Evolutionary conservation across 1,284 basidiomycete genomes (phyloP).

Genomic region (Testicularia cyperi): DNA sequence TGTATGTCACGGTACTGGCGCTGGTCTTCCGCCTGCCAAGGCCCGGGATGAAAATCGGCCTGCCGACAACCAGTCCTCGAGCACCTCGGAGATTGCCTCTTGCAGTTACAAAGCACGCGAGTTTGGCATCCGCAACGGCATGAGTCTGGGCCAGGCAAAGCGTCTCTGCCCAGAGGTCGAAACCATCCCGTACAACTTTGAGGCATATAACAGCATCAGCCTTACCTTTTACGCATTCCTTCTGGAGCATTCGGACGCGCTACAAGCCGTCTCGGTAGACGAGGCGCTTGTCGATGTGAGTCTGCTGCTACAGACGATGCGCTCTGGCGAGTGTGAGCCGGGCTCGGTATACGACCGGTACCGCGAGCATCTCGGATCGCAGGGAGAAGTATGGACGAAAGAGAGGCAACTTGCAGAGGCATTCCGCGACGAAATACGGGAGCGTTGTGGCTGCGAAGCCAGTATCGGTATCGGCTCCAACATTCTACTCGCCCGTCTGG

Average conservation of each 20-base stretch:
- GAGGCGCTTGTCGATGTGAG: slow-evolving; percentile 91
- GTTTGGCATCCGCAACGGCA: slow-evolving; percentile 87
- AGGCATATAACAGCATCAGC: slow-evolving; percentile 65
- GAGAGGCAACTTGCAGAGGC: slow-evolving; percentile 69
- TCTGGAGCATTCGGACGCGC: slow-evolving; percentile 81
- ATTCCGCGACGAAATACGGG: slow-evolving; percentile 74
- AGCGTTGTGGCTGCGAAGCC: slow-evolving; percentile 77
- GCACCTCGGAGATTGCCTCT: slow-evolving; percentile 76
- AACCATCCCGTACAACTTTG: slow-evolving; percentile 90
- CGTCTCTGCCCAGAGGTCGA: slow-evolving; percentile 61
- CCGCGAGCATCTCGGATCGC: slow-evolving; percentile 21
- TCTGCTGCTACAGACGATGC: slow-evolving; percentile 64
- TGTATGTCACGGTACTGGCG: slow-evolving; percentile 77
- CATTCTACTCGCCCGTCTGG: slow-evolving; percentile 85
- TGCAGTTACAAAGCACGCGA: slow-evolving; percentile 88
- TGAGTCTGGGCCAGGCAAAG: slow-evolving; percentile 69
- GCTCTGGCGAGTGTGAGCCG: slow-evolving; percentile 7
- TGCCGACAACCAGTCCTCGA: slow-evolving; percentile 30
- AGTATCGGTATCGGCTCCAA: slow-evolving; percentile 85
- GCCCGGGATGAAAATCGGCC: slow-evolving; percentile 16
- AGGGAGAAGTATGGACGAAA: slow-evolving; percentile 33
- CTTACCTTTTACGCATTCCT: slow-evolving; percentile 89
- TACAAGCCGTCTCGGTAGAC: slow-evolving; percentile 93
- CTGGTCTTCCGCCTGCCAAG: slow-evolving; percentile 15
- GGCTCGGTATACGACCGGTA: slow-evolving; percentile 19